Evolutionary conservation across 2,329 filamentous ascomycete species (phyloP).

Genomic region (Cordyceps cateniannulata): DNA sequence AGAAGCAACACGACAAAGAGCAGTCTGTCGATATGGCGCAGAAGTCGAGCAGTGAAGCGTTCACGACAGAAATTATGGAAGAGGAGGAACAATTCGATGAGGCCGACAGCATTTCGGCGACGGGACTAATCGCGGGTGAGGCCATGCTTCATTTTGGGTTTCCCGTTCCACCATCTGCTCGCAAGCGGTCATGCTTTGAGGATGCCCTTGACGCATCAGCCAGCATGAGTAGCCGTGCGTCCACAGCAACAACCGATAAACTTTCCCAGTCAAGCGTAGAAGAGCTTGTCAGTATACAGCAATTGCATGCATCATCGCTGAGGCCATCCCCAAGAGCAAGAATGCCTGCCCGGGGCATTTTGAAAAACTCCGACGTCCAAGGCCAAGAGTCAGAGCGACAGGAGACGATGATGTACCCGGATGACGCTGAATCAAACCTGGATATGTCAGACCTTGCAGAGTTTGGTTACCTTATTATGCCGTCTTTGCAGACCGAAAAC

Average conservation of each 20-base stretch:
- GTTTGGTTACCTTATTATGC: conserved; percentile 16
- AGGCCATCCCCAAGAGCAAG: not conserved
- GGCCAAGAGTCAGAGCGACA: conserved; percentile 15
- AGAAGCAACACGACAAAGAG: conserved; percentile 50
- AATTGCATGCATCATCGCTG: not conserved
- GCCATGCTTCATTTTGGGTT: conserved; percentile 27
- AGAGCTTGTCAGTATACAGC: not conserved
- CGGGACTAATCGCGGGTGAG: conserved; percentile 23
- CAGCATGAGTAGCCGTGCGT: not conserved
- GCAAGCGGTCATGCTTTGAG: conserved; percentile 18
- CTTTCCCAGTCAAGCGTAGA: not conserved
- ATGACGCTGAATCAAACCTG: conserved; percentile 27
- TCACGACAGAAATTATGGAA: not conserved
- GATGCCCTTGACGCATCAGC: not conserved
- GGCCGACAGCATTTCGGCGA: conserved; percentile 9
- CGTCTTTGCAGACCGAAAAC: not conserved
- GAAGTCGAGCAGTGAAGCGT: conserved; percentile 20
- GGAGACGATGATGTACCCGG: conserved; percentile 22
- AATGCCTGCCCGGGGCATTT: not conserved
- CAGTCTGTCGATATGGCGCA: conserved; percentile 38
- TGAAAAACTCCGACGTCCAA: conserved; percentile 16
- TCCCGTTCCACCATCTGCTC: conserved; percentile 25
- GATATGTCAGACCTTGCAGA: conserved; percentile 35
- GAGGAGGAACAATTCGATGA: not conserved
- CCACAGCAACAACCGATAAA: not conserved